Evolutionary conservation across 805 yeast species (phyloP).

Genomic region (Jamesozyma gamospora): DNA sequence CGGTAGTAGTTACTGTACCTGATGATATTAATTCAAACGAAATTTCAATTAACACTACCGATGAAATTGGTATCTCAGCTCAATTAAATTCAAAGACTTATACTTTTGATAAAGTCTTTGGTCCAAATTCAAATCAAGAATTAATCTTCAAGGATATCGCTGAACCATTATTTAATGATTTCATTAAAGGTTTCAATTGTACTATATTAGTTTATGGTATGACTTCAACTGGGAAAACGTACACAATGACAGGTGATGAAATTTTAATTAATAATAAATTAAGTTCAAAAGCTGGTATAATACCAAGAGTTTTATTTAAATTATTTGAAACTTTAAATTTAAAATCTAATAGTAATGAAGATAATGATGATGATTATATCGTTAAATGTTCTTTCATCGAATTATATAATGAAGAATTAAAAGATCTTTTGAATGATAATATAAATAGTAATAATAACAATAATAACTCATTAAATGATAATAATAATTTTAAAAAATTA

Average conservation of each 20-base stretch:
- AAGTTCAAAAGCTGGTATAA: conserved; percentile 49
- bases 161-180: conserved; percentile 51
- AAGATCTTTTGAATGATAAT: conserved; percentile 47
- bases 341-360: conserved; percentile 6
- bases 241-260: conserved; percentile 67
- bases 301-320: conserved; percentile 48
- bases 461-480: neutral
- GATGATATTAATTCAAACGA: conserved; percentile 37
- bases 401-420: conserved; percentile 76
- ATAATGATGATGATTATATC: conserved; percentile 32
- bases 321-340: conserved; percentile 44
- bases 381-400: conserved; percentile 78
- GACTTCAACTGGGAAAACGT: conserved; percentile 86
- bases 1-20: conserved; percentile 48
- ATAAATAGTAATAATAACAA: conserved; percentile 1
- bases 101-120: conserved; percentile 71
- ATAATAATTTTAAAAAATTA: conserved; percentile 32
- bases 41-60: conserved; percentile 37
- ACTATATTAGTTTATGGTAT: conserved; percentile 85
- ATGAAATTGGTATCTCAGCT: conserved; percentile 32
- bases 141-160: conserved; percentile 60
- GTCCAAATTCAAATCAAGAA: conserved; percentile 69
- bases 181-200: conserved; percentile 68
- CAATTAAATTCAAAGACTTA: conserved; percentile 46
- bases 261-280: conserved; percentile 24